Base-by-base conservation (phyloP, 2,329 filamentous ascomycete species). In the Zalaria obscura region DNA sequence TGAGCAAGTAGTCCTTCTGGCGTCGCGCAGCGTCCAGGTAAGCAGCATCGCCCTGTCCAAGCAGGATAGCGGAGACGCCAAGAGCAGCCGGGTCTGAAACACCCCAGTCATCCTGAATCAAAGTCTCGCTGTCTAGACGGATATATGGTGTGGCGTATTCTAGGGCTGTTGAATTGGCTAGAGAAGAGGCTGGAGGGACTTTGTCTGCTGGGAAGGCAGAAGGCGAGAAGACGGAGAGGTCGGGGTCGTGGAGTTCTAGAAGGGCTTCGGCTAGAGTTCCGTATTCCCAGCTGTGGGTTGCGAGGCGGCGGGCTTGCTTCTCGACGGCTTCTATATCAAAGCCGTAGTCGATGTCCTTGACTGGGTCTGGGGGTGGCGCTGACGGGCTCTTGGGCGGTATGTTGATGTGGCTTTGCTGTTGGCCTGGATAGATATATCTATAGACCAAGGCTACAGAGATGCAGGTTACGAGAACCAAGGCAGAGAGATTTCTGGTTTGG, bases 81-180 rank as follows among this genome's bases (percentile, higher is more conserved):
- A 70, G 55, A 4, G 65, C 59, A 10, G 65, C 62, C 3, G 67
- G 64, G 45, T 71, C 67, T 25, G 62, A 59, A 10, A 63, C 58
- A 5, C 62, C 55, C 49, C 59, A 57, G 36, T 59, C 57, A 9
- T 55, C 60, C 4, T 55, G 54, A 11, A 60, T 56, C 2, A 65
- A 47, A 4, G 55, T 58, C 4, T 46, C 39, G 9, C 44, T 50
- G 25, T 56, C 47, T 3, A 50, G 51, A 3, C 45, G 47, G 18
- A 64, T 62, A 27, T 56, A 54, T n/a, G 46, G 50, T 28, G 54
- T 52, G 9, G 60, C 53, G 48, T 64, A 68, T 1, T 48, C 35
- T 28, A 64, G 42, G 4, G 58, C 58, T 9, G 49, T 40, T 5
- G 58, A 52, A 8, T 56, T 40, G 11, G 52, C 44, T 1, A 54